A percentile compares a stretch with the other conserved stretches of the same genome.
These are phyloP conservation scores for Cubamyces lactineus DNA, from an alignment of 768 basidiomycete species.

Conservation along the genomic window DNA sequence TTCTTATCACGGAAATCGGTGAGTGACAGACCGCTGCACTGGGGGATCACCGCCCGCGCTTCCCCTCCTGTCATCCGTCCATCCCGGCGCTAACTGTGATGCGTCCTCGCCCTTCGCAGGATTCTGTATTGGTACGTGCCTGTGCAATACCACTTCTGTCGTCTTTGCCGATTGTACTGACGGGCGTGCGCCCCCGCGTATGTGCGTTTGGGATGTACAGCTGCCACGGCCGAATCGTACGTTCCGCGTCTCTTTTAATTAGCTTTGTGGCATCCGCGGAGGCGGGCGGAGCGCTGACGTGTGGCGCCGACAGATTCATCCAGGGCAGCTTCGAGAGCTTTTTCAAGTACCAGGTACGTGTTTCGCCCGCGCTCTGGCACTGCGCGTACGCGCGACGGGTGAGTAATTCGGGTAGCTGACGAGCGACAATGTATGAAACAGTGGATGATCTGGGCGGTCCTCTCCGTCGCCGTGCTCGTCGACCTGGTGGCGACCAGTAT, in stretches of 20 bases:
- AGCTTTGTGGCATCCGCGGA: background rate
- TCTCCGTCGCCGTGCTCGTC: slow-evolving; percentile 4
- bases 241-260: background rate
- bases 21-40: background rate
- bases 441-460: slow-evolving; percentile 11
- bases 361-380: background rate
- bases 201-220: background rate
- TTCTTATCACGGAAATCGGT: slow-evolving; percentile 6
- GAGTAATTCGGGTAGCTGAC: background rate
- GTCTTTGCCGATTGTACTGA: background rate
- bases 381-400: background rate
- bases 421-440: background rate
- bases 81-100: too few relatives aligned
- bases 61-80: too few relatives aligned
- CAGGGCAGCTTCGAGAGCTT: background rate
- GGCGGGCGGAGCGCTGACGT: background rate
- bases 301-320: background rate
- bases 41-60: background rate
- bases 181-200: background rate
- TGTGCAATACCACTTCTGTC: background rate
- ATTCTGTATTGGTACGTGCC: background rate
- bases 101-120: too few relatives aligned
- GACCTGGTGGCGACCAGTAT: slow-evolving; percentile 6
- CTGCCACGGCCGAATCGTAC: background rate
- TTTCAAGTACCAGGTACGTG: background rate